A percentile compares a stretch with the other conserved stretches of the same genome.
These are phyloP conservation scores for Pyrenophora graminea DNA, from an alignment of 2,329 filamentous ascomycete genomes.

Conservation along the genomic window DNA sequence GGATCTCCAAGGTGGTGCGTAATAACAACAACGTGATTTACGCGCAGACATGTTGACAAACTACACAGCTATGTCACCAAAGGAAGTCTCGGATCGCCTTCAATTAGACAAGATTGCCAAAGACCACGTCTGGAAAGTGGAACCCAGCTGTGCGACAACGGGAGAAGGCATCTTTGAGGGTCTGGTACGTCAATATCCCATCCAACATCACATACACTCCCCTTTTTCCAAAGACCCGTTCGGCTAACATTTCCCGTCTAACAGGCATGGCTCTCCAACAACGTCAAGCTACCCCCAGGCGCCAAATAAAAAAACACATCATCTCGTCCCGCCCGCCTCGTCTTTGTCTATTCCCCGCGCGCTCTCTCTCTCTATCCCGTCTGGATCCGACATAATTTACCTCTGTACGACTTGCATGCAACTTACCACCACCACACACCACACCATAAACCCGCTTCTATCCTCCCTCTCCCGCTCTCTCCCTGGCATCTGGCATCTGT, in stretches of 20 bases:
- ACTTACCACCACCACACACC: no score
- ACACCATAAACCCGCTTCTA: no score
- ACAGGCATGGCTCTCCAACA: conserved; percentile 56
- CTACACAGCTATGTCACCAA: conserved; percentile 52
- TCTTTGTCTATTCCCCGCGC: no score
- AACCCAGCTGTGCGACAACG: conserved; percentile 58
- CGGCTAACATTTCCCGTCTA: conserved; percentile 11
- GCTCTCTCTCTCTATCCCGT: background rate
- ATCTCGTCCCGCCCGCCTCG: background rate
- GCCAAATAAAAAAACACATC: conserved; percentile 35
- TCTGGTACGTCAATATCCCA: conserved; percentile 39
- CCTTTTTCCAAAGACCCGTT: no score
- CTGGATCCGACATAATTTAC: conserved; percentile 20
- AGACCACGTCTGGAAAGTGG: conserved; percentile 59
- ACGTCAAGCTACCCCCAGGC: conserved; percentile 52
- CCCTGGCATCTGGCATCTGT: conserved; percentile 8
- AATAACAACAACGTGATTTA: background rate
- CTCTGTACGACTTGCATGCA: conserved; percentile 42
- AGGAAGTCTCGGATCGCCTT: conserved; percentile 55
- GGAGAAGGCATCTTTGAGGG: conserved; percentile 60
- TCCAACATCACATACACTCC: background rate
- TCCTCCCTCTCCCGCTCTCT: conserved; percentile 11
- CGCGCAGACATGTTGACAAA: conserved; percentile 5
- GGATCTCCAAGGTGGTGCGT: conserved; percentile 85
- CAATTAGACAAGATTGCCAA: conserved; percentile 56